phyloP scores from a whole-genome alignment of 179 eudicot genomes.

The Gypsophila paniculata region DNA sequence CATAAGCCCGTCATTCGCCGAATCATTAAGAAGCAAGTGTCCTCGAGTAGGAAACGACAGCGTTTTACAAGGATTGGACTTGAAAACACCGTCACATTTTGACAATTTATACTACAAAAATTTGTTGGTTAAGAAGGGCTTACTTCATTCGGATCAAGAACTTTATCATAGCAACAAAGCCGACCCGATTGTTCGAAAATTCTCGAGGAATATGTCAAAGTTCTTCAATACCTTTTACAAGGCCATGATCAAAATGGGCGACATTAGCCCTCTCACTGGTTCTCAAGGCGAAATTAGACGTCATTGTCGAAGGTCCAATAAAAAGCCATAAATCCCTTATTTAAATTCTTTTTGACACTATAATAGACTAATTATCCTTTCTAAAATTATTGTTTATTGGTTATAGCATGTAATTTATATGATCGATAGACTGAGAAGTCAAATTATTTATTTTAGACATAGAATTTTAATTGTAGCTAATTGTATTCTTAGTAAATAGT shows the following conservation, averaged over 20 bases:
- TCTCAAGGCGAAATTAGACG: constrained; percentile 37
- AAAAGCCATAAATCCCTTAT: background rate
- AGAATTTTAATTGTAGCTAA: too few species aligned
- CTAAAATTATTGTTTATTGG: background rate
- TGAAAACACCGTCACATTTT: constrained; percentile 29
- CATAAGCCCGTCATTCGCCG: constrained; percentile 26
- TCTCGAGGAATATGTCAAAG: constrained; percentile 20
- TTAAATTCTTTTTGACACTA: background rate
- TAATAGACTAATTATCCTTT: background rate
- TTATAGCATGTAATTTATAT: background rate
- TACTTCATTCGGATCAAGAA: constrained; percentile 44
- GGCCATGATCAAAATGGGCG: constrained; percentile 47
- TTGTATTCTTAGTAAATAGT: too few species aligned
- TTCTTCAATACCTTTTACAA: constrained; percentile 30
- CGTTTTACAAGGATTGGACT: constrained; percentile 33
- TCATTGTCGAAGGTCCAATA: constrained; percentile 39
- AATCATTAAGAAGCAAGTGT: constrained; percentile 20
- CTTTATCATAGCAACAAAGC: constrained; percentile 26
- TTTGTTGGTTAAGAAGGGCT: constrained; percentile 31
- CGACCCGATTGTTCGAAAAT: constrained; percentile 25
- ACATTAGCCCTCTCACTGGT: constrained; percentile 40
- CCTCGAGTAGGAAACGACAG: constrained; percentile 24
- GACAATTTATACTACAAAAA: constrained; percentile 35
- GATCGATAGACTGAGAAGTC: background rate
- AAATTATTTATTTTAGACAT: too few species aligned